Evolutionary conservation across 2,329 filamentous ascomycete genomes (phyloP).

Genomic region (Zasmidium angulare): DNA sequence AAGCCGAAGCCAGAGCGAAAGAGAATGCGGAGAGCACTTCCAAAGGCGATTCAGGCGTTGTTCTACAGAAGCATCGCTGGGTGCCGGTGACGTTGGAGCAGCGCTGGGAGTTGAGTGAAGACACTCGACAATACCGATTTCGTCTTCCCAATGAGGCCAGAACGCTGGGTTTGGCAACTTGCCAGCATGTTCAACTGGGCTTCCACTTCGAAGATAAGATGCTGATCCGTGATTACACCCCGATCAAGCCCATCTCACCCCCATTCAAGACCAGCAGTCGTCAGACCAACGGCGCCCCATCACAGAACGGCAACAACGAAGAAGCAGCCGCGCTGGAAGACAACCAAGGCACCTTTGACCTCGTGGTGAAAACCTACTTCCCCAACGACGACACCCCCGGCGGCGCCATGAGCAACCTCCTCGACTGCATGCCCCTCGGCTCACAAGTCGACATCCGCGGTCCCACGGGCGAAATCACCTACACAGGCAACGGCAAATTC

Average conservation of each 20-base stretch:
- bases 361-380: constrained; percentile 55
- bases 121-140: constrained; percentile 51
- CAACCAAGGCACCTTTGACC: constrained; percentile 47
- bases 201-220: constrained; percentile 55
- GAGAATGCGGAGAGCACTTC: constrained; percentile 34
- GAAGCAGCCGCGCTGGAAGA: constrained; percentile 19
- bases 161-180: constrained; percentile 50
- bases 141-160: constrained; percentile 41
- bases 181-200: constrained; percentile 55
- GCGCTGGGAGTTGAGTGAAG: constrained; percentile 42
- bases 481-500: constrained; percentile 50
- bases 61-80: constrained; percentile 49
- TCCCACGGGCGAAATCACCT: constrained; percentile 52
- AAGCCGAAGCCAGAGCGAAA: constrained; percentile 43
- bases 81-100: constrained; percentile 44
- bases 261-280: constrained; percentile 28
- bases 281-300: too few species aligned
- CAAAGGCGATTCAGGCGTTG: constrained; percentile 34
- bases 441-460: constrained; percentile 55
- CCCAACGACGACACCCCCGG: constrained; percentile 50
- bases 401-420: constrained; percentile 55
- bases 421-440: constrained; percentile 51
- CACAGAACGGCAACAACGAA: too few species aligned
- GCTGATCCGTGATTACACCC: constrained; percentile 52
- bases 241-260: constrained; percentile 47